Base-by-base conservation (phyloP, 805 yeast genomes). In the Blastobotrys terrestris region DNA sequence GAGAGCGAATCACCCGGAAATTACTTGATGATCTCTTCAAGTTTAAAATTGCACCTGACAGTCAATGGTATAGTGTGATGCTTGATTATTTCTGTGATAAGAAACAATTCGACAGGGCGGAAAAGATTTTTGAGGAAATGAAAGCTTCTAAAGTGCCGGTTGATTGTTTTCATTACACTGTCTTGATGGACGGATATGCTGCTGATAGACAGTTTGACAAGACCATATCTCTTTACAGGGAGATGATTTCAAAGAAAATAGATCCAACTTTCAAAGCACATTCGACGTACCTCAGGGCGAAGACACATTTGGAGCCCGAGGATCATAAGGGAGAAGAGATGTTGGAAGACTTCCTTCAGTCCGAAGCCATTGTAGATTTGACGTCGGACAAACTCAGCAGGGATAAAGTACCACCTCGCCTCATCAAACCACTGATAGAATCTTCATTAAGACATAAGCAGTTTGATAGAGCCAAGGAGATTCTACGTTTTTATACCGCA, bases 41-140 rank as follows among this genome's bases (percentile, higher is more conserved):
- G 64, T 64, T 31, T 18, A 39, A 31, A 44, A 67, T 39, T 50
- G 60, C 64, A 8, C 55, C 61, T 16, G 65, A 65, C 50, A 65
- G 62, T n/a, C 52, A 56, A 2, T 65, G 71, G 52, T 68, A 67
- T 53, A 45, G 57, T 18, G 58, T 63, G 14, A 55, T 71, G 48
- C 65, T 69, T 31, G 43, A 56, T 7, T 70, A 71, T 5, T 67
- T 68, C 46, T 63, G 69, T 3, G 61, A 58, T 39, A 54, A 68
- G 26, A 70, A 67, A 5, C 69, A 70, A 49, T 65, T 60, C 53
- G 68, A 64, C 46, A 41, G 53, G 16, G 78, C 77, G 1, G 73
- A 73, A 46, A 57, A 55, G 8, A 49, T 67, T 31, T 60, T 71
- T 7, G 59, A 53, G 22, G 63, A 67, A 44, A 61, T 53, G 59